Evolutionary conservation across 495 filamentous ascomycete genomes (phyloP), one percentile per base, ranked within the genome.

Genomic region (Hypoxylon cercidicola): DNA sequence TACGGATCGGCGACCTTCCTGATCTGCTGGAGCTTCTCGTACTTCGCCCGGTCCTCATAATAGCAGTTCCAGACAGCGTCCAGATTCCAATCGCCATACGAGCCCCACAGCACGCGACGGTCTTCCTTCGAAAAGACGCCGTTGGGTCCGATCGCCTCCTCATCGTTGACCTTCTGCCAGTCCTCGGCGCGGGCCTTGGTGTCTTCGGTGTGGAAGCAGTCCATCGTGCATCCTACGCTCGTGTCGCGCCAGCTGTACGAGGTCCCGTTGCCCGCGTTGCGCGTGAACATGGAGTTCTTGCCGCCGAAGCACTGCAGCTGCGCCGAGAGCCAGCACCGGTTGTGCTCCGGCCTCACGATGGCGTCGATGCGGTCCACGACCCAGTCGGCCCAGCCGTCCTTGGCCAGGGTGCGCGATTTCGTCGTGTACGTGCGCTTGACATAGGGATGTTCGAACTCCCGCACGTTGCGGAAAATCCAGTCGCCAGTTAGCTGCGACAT

Each of bases 191-290:
- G 63, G n/a, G 49, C 32, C 57, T 76, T 71, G 2, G 52, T 45
- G 7, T 66, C 62, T 3, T 62, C 52, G 13, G 52, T 60, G 50
- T 78, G 66, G 58, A 79, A 78, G 41, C 73, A 76, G 46, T 79
- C 77, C 55, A 77, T 68, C 1, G 59, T 69, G 48, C 57, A 61
- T 5, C 52, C 47, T 10, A 78, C 54, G 35, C 61, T 75, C 7
- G 76, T 74, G 51, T 79, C 77, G 48, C 77, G 65, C 77, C 77
- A 79, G 62, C 75, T 78, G 55, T 70, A 78, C 9, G 74, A 43
- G 0, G 76, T 79, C 1, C 76, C 76, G 39, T 78, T 79, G 20
- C 65, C 68, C 6, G 71, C 71, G 35, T 78, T 77, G 34, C 62
- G 67, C n/a, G 53, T 51, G 56, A 77, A 75, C 70, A 71, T 71